These are phyloP conservation scores for Nepenthes alata DNA, from an alignment of 179 eudicot genomes.

Conservation along the genomic window DNA sequence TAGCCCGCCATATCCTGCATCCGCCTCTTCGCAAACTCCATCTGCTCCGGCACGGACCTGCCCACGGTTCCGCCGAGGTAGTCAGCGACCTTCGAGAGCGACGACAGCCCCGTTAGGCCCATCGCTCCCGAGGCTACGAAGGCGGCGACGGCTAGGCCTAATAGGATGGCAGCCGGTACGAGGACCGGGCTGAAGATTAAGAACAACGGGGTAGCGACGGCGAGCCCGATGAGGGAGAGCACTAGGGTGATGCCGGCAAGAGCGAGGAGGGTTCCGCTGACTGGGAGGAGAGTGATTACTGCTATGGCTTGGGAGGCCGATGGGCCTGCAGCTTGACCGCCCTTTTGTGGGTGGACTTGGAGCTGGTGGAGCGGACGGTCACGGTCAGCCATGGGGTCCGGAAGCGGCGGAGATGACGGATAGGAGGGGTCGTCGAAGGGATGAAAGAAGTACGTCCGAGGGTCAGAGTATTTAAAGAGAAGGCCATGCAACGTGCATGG, in stretches of 20 bases:
- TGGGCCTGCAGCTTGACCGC: neutral
- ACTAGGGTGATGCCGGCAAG: constrained; percentile 23
- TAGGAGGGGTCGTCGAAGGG: neutral
- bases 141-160: constrained; percentile 8
- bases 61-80: neutral
- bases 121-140: constrained; percentile 24
- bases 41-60: constrained; percentile 17
- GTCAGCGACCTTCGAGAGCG: constrained; percentile 18
- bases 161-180: constrained; percentile 17
- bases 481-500: neutral
- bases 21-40: constrained; percentile 2
- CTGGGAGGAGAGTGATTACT: constrained; percentile 9
- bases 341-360: constrained; percentile 5
- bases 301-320: neutral
- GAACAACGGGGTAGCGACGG: constrained; percentile 23
- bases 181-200: constrained; percentile 30
- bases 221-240: constrained; percentile 20
- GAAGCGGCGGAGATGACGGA: neutral
- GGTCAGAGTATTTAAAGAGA: neutral
- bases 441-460: neutral
- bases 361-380: constrained; percentile 4
- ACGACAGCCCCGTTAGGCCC: constrained; percentile 21
- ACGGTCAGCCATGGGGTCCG: neutral
- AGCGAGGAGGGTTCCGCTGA: constrained; percentile 26
- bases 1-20: neutral